phyloP scores from a whole-genome alignment of 1,284 basidiomycete species.

The Rhodofomes roseus region DNA sequence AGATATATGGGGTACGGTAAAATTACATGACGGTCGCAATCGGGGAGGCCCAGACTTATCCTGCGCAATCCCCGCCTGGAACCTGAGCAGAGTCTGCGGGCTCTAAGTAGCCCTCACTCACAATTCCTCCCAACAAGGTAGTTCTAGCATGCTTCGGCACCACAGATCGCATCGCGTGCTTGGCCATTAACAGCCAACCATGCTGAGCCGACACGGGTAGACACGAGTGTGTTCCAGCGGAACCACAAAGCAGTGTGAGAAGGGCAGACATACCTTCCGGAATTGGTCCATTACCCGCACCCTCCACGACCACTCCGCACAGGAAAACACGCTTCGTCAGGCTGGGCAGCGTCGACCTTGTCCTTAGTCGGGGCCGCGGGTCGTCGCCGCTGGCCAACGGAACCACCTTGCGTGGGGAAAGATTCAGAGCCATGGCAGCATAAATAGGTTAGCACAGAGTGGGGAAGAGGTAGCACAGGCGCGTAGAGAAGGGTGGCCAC shows the following conservation, averaged over 20 bases:
- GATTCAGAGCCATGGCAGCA: conserved; percentile 37
- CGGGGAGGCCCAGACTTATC: too few species aligned
- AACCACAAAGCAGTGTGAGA: background rate
- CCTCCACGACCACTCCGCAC: conserved; percentile 80
- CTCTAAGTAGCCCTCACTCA: too few species aligned
- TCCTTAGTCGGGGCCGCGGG: conserved; percentile 31
- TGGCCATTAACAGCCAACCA: too few species aligned
- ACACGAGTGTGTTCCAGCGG: background rate
- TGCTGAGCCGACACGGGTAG: background rate
- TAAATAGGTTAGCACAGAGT: conserved; percentile 2
- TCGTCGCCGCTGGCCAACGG: conserved; percentile 67
- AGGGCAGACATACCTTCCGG: conserved; percentile 50
- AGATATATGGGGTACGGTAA: too few species aligned
- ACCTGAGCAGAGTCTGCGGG: too few species aligned
- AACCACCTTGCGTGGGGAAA: conserved; percentile 68
- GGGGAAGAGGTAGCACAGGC: background rate
- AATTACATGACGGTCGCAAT: too few species aligned
- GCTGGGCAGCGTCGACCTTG: conserved; percentile 27
- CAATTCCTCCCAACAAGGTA: too few species aligned
- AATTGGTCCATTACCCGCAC: conserved; percentile 62
- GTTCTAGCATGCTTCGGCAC: too few species aligned
- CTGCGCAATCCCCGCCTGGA: too few species aligned
- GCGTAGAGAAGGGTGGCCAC: background rate
- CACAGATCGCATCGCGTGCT: too few species aligned
- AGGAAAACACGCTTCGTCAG: conserved; percentile 74